Base-by-base conservation (phyloP, 2,329 filamentous ascomycete genomes). In the Alternaria panax region DNA sequence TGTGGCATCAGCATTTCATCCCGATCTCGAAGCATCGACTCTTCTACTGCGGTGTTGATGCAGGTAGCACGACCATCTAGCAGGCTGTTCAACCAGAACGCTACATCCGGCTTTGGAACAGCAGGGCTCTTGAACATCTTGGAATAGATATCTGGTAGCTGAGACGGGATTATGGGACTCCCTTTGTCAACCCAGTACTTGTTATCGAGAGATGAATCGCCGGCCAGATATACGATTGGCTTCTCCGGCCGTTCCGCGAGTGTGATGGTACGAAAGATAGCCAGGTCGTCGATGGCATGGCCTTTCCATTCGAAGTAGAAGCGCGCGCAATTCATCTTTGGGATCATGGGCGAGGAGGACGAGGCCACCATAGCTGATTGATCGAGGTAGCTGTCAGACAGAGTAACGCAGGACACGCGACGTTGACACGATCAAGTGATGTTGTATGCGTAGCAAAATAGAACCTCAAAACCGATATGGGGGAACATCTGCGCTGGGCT, bases 141-240 rank as follows among this genome's bases (percentile, higher is more conserved):
- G 2, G 65, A 7, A 58, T 78, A 78, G 5, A 79, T 75, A 1
- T 68, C 50, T 2, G 76, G 75, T 1, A 70, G 47, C 2, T 62
- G 45, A 7, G 66, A 57, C 4, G 60, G 55, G 5, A 67, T 18
- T 1, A 60, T 46, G 0, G 54, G 2, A 53, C 57, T 8, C 61
- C 59, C 6, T 56, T 28, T 60, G 14, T 68, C 54, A 1, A 78
- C 68, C 76, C 76, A 79, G 60, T 64, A 70, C 52, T 78, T 79
- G 59, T 79, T 78, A 59, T 79, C 77, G 4, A 78, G 70, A 18
- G 76, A 78, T 6, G 77, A 79, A 54, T 79, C 76, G 51, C 76
- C 76, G 5, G 74, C 77, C 6, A 79, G 65, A 43, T 72, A 79
- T n/a, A 78, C 57, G 36, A 77, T 72, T 16, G 75, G 75, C 28